These are phyloP conservation scores for Drosera capensis DNA, from an alignment of 148 eudicot species.

Conservation along the genomic window DNA sequence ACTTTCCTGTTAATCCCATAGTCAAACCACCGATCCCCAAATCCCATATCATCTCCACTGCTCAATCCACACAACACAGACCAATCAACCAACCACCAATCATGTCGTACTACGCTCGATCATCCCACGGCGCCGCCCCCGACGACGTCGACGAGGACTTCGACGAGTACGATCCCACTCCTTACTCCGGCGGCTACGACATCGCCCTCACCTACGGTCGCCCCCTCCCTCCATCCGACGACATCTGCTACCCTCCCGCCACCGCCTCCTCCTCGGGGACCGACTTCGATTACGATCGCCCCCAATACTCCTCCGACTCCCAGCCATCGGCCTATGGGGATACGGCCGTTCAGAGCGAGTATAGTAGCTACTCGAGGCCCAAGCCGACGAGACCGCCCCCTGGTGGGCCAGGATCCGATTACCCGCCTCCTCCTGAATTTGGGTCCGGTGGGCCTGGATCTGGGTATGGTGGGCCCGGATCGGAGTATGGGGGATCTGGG, in stretches of 20 bases:
- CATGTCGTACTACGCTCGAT: slow-evolving; percentile 78
- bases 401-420: slow-evolving; percentile 9
- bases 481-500: slow-evolving; percentile 19
- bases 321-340: slow-evolving; percentile 60
- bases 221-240: slow-evolving; percentile 53
- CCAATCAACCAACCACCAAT: slow-evolving; percentile 6
- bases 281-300: slow-evolving; percentile 50
- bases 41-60: no score
- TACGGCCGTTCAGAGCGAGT: slow-evolving; percentile 60
- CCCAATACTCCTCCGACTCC: slow-evolving; percentile 47
- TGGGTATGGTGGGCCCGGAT: slow-evolving; percentile 18
- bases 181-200: slow-evolving; percentile 88
- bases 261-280: slow-evolving; percentile 27
- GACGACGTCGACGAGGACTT: no score
- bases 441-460: slow-evolving; percentile 18
- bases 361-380: slow-evolving; percentile 60
- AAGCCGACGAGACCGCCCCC: slow-evolving; percentile 24
- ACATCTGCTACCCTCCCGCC: slow-evolving; percentile 61
- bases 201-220: slow-evolving; percentile 63
- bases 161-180: slow-evolving; percentile 77
- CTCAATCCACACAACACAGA: no score
- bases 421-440: slow-evolving; percentile 4
- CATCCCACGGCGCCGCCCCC: slow-evolving; percentile 36
- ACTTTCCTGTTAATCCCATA: no score
- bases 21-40: no score